Evolutionary conservation across 177 flowering plant species (phyloP).

Genomic region (Vitis hybrid): DNA sequence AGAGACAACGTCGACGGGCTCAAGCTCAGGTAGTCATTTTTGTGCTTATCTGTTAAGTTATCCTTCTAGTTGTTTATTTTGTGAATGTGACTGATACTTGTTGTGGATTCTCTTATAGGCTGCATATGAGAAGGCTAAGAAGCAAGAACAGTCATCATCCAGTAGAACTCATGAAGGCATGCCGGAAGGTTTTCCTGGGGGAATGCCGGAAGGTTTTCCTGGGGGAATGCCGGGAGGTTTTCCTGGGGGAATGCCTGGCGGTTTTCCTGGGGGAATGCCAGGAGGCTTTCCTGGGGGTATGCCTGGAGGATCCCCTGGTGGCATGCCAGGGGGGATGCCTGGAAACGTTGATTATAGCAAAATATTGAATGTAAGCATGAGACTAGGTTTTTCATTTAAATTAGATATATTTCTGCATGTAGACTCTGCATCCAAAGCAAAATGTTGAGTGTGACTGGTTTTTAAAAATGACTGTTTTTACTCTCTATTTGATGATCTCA

Average conservation of each 20-base stretch:
- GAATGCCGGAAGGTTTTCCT: conserved; percentile 38
- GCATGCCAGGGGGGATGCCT: conserved; percentile 59
- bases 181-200: conserved; percentile 31
- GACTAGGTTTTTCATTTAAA: too few relatives aligned
- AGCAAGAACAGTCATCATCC: conserved; percentile 75
- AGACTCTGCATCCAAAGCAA: too few relatives aligned
- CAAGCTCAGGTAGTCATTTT: conserved; percentile 64
- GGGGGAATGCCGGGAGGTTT: conserved; percentile 26
- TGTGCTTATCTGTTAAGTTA: background rate
- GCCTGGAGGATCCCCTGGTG: conserved; percentile 32
- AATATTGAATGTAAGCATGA: conserved; percentile 69
- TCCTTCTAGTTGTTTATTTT: background rate
- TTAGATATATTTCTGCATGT: too few relatives aligned
- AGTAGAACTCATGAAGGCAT: conserved; percentile 39
- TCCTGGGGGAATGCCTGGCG: conserved; percentile 57
- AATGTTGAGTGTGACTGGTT: too few relatives aligned
- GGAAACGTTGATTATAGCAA: conserved; percentile 89
- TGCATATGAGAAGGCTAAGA: conserved; percentile 93
- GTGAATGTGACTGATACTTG: conserved; percentile 1
- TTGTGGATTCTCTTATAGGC: conserved; percentile 45
- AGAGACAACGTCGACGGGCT: conserved; percentile 73
- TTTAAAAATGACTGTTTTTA: too few relatives aligned
- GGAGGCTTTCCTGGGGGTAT: conserved; percentile 54
- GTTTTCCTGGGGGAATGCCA: conserved; percentile 43
- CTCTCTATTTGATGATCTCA: too few relatives aligned